Evolutionary conservation across 768 basidiomycete genomes (phyloP).

Genomic region (Tulasnella sp.): DNA sequence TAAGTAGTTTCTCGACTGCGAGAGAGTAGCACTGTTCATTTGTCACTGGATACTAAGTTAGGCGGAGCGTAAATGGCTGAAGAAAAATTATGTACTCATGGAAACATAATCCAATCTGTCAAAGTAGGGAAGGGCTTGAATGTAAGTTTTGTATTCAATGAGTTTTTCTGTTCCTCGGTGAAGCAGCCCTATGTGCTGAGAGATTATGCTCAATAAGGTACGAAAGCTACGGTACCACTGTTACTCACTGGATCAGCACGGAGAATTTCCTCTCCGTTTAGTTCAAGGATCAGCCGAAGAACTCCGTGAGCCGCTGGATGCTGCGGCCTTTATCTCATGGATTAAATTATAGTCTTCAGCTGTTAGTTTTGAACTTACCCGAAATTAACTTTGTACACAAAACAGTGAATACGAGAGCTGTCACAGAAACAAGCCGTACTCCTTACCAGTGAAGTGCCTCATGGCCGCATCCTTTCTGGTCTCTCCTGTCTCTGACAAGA

Average conservation of each 20-base stretch:
- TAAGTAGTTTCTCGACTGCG: constrained; percentile 95
- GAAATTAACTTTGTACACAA: constrained; percentile 62
- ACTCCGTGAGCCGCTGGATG: constrained; percentile 99
- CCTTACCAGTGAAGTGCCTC: constrained; percentile 82
- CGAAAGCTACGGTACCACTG: too few species aligned
- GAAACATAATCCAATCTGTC: constrained; percentile 98
- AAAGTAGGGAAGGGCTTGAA: constrained; percentile 95
- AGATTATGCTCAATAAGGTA: constrained; percentile 10
- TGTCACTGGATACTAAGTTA: constrained; percentile 52
- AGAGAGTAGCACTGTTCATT: constrained; percentile 96
- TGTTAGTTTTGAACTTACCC: constrained; percentile 36
- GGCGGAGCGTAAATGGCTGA: not conserved
- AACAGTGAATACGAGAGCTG: constrained; percentile 1
- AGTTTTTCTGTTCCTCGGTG: constrained; percentile 98
- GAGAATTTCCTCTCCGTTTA: constrained; percentile 93
- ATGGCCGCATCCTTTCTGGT: constrained; percentile 62
- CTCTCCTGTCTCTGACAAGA: constrained; percentile 55
- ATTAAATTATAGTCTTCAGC: not conserved
- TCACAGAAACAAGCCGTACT: constrained; percentile 6
- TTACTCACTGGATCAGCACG: constrained; percentile 64
- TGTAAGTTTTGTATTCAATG: constrained; percentile 98
- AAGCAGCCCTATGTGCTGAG: constrained; percentile 82
- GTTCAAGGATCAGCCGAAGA: constrained; percentile 88
- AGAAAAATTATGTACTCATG: constrained; percentile 59
- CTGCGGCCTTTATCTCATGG: constrained; percentile 52